These are phyloP conservation scores for Ophiostoma populinum DNA, from an alignment of 2,329 filamentous ascomycete species.

Conservation along the genomic window DNA sequence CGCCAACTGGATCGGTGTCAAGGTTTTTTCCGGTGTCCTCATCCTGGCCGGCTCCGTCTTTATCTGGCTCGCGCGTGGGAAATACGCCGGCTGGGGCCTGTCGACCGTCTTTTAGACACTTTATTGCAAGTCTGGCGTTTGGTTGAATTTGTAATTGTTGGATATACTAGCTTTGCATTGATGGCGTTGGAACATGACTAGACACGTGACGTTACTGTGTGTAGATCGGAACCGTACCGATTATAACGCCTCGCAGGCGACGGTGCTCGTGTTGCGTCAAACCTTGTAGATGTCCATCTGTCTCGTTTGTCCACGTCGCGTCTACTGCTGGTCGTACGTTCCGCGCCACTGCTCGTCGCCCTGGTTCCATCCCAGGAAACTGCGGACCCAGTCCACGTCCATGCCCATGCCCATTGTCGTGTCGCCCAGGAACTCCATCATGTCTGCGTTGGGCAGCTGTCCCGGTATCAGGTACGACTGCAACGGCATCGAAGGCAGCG, in stretches of 20 bases:
- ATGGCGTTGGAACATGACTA: too few species aligned
- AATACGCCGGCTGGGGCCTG: slow-evolving; percentile 15
- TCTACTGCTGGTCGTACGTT: slow-evolving; percentile 7
- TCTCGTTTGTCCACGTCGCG: too few species aligned
- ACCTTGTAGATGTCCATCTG: too few species aligned
- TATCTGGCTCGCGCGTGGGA: slow-evolving; percentile 13
- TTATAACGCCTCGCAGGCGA: too few species aligned
- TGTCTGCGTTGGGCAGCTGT: slow-evolving; percentile 4
- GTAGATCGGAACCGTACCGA: too few species aligned
- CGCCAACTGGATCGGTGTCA: slow-evolving; percentile 19
- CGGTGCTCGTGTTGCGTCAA: too few species aligned
- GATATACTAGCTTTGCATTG: too few species aligned
- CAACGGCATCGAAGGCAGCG: neutral
- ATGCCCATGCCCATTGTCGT: slow-evolving; percentile 1
- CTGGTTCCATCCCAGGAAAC: slow-evolving; percentile 10
- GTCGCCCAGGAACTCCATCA: slow-evolving; percentile 5
- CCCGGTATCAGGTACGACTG: neutral
- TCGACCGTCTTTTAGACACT: slow-evolving; percentile 12
- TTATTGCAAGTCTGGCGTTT: too few species aligned
- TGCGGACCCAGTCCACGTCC: slow-evolving; percentile 7
- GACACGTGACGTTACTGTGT: too few species aligned
- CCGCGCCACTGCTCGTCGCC: slow-evolving; percentile 6
- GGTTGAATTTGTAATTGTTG: too few species aligned
- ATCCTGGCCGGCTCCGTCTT: slow-evolving; percentile 16
- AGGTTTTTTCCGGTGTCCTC: slow-evolving; percentile 20